phyloP scores from a whole-genome alignment of 495 filamentous ascomycete species.

The Penicillium ochrochloron region DNA sequence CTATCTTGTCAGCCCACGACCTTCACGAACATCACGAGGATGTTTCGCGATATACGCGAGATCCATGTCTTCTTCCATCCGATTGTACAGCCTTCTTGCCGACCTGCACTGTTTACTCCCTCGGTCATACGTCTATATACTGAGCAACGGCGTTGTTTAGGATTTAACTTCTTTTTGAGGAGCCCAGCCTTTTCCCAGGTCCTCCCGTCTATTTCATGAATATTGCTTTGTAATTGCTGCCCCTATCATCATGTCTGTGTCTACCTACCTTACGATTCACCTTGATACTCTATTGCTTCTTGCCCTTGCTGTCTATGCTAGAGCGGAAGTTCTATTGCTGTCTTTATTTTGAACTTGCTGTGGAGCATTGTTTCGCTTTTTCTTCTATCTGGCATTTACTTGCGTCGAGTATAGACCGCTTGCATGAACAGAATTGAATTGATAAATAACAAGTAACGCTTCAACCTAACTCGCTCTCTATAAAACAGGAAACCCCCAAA shows the following conservation, averaged over 20 bases:
- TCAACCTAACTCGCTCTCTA: neutral
- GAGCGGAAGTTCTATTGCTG: neutral
- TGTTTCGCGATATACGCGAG: slow-evolving; percentile 2
- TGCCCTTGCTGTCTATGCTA: neutral
- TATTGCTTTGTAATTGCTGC: slow-evolving; percentile 20
- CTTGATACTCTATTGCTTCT: neutral
- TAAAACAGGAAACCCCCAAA: neutral
- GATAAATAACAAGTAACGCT: neutral
- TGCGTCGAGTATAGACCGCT: neutral
- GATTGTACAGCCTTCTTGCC: slow-evolving; percentile 22
- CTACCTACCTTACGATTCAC: neutral
- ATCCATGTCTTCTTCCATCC: slow-evolving; percentile 4
- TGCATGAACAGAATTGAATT: neutral
- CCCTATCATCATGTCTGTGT: neutral
- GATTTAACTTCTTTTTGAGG: slow-evolving; percentile 7
- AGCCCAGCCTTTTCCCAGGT: neutral
- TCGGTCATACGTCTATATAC: slow-evolving; percentile 6
- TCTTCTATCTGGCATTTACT: neutral
- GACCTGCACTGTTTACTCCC: neutral
- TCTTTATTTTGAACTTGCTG: neutral
- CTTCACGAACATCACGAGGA: slow-evolving; percentile 16
- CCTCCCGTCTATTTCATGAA: neutral
- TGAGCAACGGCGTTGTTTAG: slow-evolving; percentile 17
- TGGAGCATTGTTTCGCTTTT: neutral
- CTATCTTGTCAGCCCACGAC: slow-evolving; percentile 24